Percentiles rank a stretch among this genome's conserved stretches.
Evolutionary conservation across 768 basidiomycete species (phyloP).

Genomic region (Lepiota brunneoincarnata): DNA sequence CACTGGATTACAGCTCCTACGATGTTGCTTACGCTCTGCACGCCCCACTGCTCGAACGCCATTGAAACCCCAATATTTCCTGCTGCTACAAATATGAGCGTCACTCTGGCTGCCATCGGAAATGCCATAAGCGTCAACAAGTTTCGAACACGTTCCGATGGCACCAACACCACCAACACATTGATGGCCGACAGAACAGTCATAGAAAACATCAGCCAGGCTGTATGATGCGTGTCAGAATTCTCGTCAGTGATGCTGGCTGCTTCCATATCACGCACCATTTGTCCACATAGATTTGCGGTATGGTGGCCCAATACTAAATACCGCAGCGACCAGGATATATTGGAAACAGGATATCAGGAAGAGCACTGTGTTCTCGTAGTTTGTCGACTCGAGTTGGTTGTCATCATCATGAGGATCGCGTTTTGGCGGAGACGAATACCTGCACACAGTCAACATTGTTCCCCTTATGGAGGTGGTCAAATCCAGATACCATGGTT

Average conservation of each 20-base stretch:
- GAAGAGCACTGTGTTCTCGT: slow-evolving; percentile 91
- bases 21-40: slow-evolving; percentile 51
- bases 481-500: slow-evolving; percentile 66
- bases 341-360: slow-evolving; percentile 98
- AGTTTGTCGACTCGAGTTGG: slow-evolving; percentile 82
- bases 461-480: neutral
- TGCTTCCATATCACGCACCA: slow-evolving; percentile 45
- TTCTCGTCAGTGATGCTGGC: slow-evolving; percentile 6
- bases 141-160: slow-evolving; percentile 54
- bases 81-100: slow-evolving; percentile 63
- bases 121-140: slow-evolving; percentile 78
- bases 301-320: slow-evolving; percentile 97
- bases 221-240: slow-evolving; percentile 34
- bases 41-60: slow-evolving; percentile 75
- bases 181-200: slow-evolving; percentile 68
- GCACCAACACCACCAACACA: slow-evolving; percentile 70
- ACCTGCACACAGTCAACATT: slow-evolving; percentile 46
- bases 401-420: slow-evolving; percentile 53
- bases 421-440: slow-evolving; percentile 58
- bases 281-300: slow-evolving; percentile 95
- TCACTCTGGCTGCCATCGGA: slow-evolving; percentile 62
- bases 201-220: slow-evolving; percentile 80
- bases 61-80: slow-evolving; percentile 72
- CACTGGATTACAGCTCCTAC: slow-evolving; percentile 46
- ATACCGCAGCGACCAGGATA: slow-evolving; percentile 93